These are phyloP conservation scores for Starmerella asiatica DNA, from an alignment of 805 yeast genomes.

Conservation along the genomic window DNA sequence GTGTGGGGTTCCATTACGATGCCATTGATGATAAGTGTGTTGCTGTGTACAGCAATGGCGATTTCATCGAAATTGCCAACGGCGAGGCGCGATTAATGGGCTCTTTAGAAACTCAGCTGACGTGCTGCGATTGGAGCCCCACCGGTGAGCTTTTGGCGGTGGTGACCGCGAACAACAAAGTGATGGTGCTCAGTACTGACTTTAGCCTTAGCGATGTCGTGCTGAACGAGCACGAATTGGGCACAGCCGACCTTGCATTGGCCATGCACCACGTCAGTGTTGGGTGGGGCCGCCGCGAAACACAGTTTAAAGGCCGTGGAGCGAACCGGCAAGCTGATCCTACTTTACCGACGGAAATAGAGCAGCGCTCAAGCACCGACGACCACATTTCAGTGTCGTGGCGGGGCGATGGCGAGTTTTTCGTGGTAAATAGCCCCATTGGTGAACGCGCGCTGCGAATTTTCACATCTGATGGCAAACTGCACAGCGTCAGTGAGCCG, in stretches of 20 bases:
- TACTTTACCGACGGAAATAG: constrained; percentile 62
- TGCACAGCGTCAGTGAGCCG: constrained; percentile 79
- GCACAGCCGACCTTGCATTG: constrained; percentile 48
- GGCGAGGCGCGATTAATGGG: constrained; percentile 58
- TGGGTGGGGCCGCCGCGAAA: constrained; percentile 97
- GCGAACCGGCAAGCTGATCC: constrained; percentile 62
- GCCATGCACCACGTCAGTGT: constrained; percentile 75
- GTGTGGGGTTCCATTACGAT: constrained; percentile 10
- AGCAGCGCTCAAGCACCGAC: constrained; percentile 53
- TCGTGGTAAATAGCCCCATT: constrained; percentile 54
- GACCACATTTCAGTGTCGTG: constrained; percentile 46
- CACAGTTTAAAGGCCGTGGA: constrained; percentile 92
- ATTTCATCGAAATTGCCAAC: constrained; percentile 45
- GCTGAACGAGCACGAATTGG: constrained; percentile 47
- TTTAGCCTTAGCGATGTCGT: constrained; percentile 46
- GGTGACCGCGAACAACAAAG: constrained; percentile 33
- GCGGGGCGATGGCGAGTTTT: constrained; percentile 90
- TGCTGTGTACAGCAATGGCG: constrained; percentile 62
- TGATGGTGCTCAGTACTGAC: constrained; percentile 45
- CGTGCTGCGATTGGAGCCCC: constrained; percentile 71
- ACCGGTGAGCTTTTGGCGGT: constrained; percentile 78
- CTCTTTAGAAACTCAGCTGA: constrained; percentile 60
- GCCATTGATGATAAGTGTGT: constrained; percentile 40
- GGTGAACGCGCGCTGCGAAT: constrained; percentile 70
- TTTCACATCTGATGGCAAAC: constrained; percentile 56